Conservation (phyloP, 306 rosid species). For the Trifolium dubium region DNA sequence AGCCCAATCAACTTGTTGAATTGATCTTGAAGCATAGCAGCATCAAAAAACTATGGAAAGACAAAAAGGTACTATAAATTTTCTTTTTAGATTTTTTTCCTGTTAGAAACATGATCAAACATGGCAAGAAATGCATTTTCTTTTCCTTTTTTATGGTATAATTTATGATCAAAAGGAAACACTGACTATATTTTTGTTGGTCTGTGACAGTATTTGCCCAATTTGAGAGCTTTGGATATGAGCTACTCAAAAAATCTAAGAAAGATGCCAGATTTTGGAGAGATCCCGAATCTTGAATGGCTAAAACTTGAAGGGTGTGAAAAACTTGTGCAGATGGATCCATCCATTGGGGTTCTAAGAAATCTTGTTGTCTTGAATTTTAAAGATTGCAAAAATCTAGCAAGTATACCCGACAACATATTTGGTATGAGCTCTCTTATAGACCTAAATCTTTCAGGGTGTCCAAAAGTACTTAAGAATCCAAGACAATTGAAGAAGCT, state of each 20-base stretch:
- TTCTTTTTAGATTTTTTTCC: too few relatives aligned
- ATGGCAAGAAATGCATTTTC: too few relatives aligned
- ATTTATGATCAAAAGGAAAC: too few relatives aligned
- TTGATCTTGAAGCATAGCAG: too few relatives aligned
- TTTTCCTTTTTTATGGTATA: too few relatives aligned
- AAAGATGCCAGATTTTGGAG: neutral
- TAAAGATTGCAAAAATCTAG: neutral
- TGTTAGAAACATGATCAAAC: too few relatives aligned
- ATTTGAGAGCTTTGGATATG: conserved; percentile 3
- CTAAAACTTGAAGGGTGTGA: conserved; percentile 6
- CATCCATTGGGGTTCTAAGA: neutral
- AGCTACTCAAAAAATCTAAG: neutral
- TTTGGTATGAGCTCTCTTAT: neutral
- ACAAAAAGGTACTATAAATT: too few relatives aligned
- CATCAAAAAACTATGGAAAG: too few relatives aligned
- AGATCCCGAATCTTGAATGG: conserved; percentile 7
- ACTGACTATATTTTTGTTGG: too few relatives aligned
- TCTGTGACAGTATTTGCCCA: too few relatives aligned
- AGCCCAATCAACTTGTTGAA: too few relatives aligned
- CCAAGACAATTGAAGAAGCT: neutral
- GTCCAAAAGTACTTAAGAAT: neutral
- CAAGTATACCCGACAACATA: neutral
- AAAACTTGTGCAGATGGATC: neutral
- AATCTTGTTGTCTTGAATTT: neutral
- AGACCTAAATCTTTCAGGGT: neutral